Evolutionary conservation across 345 rosid genomes (phyloP).

Genomic region (Eucalyptus leucophloia): DNA sequence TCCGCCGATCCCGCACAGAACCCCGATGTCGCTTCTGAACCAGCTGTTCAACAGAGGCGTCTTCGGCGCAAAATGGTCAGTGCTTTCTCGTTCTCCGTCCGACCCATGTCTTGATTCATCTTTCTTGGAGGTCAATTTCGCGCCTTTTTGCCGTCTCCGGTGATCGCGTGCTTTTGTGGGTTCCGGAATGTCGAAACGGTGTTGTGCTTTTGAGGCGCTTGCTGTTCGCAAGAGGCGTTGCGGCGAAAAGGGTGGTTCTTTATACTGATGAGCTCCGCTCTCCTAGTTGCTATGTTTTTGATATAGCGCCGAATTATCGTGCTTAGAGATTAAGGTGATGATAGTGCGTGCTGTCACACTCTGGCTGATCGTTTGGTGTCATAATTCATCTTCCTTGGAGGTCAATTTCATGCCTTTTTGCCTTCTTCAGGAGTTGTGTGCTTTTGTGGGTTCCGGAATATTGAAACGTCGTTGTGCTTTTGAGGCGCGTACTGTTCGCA

Average conservation of each 20-base stretch:
- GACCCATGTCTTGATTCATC: background rate
- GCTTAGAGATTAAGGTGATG: too few relatives aligned
- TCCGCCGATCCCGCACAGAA: background rate
- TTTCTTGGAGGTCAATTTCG: background rate
- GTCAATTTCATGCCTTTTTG: background rate
- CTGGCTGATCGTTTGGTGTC: background rate
- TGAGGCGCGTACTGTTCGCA: background rate
- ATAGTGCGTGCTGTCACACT: too few relatives aligned
- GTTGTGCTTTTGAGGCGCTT: background rate
- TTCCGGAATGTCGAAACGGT: background rate
- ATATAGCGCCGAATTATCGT: background rate
- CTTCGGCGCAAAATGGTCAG: slow-evolving; percentile 73
- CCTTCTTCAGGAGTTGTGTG: background rate
- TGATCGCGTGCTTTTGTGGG: background rate
- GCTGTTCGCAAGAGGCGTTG: background rate
- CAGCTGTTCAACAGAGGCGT: slow-evolving; percentile 92
- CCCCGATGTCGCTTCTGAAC: slow-evolving; percentile 70
- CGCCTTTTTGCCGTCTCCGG: background rate
- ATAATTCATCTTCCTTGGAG: background rate
- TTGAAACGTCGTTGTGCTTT: background rate
- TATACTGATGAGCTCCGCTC: background rate
- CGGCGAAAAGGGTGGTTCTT: background rate
- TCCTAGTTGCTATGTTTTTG: background rate
- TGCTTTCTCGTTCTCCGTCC: background rate
- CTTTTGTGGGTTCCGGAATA: background rate